Evolutionary conservation across 106 monocot species (phyloP).

Genomic region (Phalaenopsis equestris): DNA sequence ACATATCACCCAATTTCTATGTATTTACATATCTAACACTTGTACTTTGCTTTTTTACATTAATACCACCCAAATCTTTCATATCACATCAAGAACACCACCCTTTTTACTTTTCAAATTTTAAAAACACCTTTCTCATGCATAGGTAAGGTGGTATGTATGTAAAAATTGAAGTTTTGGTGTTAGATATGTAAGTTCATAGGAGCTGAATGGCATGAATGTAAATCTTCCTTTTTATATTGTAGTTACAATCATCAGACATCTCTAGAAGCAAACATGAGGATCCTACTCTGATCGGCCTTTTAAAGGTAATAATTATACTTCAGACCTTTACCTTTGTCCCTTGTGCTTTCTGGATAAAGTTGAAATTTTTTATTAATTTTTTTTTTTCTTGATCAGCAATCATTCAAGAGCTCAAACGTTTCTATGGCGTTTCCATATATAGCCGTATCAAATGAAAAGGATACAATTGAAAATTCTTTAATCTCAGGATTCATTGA

Average conservation of each 20-base stretch:
- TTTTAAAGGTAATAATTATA: conserved; percentile 53
- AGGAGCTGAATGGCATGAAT: no score
- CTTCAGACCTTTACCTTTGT: background rate
- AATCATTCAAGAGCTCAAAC: conserved; percentile 64
- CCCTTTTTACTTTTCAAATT: no score
- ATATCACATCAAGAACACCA: no score
- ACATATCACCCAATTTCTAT: no score
- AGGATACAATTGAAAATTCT: conserved; percentile 52
- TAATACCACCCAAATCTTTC: no score
- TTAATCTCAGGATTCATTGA: conserved; percentile 54
- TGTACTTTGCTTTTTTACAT: no score
- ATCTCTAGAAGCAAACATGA: conserved; percentile 33
- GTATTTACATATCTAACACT: no score
- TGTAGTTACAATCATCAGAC: conserved; percentile 74
- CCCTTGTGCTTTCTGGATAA: background rate
- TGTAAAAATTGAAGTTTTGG: no score
- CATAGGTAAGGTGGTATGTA: no score
- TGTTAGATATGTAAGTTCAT: no score
- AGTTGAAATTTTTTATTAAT: background rate
- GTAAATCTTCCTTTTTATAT: background rate
- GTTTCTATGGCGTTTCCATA: conserved; percentile 89
- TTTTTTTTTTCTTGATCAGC: conserved; percentile 23
- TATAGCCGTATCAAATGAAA: conserved; percentile 44
- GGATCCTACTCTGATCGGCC: conserved; percentile 52
- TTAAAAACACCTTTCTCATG: no score